Evolutionary conservation across 2,329 filamentous ascomycete species (phyloP).

Genomic region (Fusarium albidum): DNA sequence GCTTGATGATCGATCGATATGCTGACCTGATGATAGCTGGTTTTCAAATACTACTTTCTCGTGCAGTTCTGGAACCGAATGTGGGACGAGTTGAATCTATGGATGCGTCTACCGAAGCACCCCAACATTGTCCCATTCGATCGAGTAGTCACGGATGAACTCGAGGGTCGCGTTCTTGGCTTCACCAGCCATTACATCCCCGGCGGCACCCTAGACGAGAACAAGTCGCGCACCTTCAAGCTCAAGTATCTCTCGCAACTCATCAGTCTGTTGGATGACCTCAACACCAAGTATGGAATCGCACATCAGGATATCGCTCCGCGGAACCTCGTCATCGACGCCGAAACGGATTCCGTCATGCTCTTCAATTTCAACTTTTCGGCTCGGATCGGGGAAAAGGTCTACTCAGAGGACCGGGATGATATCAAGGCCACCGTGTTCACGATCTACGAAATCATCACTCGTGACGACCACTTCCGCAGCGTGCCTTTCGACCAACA

Average conservation of each 20-base stretch:
- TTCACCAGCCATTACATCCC: conserved; percentile 47
- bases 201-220: conserved; percentile 45
- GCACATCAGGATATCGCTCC: conserved; percentile 50
- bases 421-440: conserved; percentile 48
- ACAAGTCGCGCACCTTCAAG: conserved; percentile 43
- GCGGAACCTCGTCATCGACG: conserved; percentile 49
- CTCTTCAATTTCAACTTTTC: conserved; percentile 49
- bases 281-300: conserved; percentile 49
- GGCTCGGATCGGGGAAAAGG: conserved; percentile 30
- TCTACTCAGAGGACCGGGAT: conserved; percentile 32
- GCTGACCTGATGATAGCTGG: conserved; percentile 19
- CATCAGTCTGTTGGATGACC: conserved; percentile 39
- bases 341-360: conserved; percentile 42
- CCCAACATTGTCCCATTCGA: conserved; percentile 49
- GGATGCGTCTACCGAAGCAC: conserved; percentile 46
- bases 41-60: conserved; percentile 48
- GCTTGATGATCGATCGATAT: too few relatives aligned
- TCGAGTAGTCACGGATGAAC: conserved; percentile 44
- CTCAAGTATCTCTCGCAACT: conserved; percentile 49
- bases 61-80: conserved; percentile 21
- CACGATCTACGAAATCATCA: conserved; percentile 50
- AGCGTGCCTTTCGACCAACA: too few relatives aligned
- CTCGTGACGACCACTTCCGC: conserved; percentile 32
- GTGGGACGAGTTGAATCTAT: conserved; percentile 49
- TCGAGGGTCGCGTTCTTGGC: conserved; percentile 45